phyloP scores from a whole-genome alignment of 441 rosid genomes.

The Lagerstroemia fauriei region DNA sequence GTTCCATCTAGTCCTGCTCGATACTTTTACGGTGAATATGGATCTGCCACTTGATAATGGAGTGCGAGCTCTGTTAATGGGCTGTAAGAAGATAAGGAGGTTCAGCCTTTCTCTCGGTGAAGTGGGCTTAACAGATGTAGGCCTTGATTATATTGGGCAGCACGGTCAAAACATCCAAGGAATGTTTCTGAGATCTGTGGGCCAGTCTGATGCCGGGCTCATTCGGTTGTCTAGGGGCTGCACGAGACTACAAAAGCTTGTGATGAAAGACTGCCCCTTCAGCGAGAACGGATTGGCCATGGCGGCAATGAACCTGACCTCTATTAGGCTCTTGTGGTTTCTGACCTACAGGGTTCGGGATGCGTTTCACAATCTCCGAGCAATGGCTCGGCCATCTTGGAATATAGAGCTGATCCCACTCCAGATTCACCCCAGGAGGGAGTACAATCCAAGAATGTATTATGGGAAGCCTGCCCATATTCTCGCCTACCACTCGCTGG shows the following conservation, averaged over 20 bases:
- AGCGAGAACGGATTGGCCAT: slow-evolving; percentile 67
- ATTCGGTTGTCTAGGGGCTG: slow-evolving; percentile 78
- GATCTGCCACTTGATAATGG: slow-evolving; percentile 89
- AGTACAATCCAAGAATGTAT: slow-evolving; percentile 31
- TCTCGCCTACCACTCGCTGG: slow-evolving; percentile 87
- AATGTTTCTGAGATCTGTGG: slow-evolving; percentile 92
- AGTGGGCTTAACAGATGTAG: slow-evolving; percentile 76
- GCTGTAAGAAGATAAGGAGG: slow-evolving; percentile 74
- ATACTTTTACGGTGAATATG: slow-evolving; percentile 61
- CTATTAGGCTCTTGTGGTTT: slow-evolving; percentile 88
- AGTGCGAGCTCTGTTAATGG: slow-evolving; percentile 71
- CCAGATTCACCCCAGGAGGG: slow-evolving; percentile 38
- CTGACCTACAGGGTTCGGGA: slow-evolving; percentile 69
- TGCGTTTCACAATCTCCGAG: slow-evolving; percentile 50
- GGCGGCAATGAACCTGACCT: slow-evolving; percentile 59
- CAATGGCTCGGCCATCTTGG: slow-evolving; percentile 90
- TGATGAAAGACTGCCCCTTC: slow-evolving; percentile 89
- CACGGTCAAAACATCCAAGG: slow-evolving; percentile 74
- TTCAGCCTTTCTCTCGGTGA: slow-evolving; percentile 75
- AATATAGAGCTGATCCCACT: slow-evolving; percentile 76
- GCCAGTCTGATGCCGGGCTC: slow-evolving; percentile 72
- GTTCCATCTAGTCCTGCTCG: slow-evolving; percentile 84
- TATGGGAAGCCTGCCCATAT: slow-evolving; percentile 68
- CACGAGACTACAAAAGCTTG: slow-evolving; percentile 75
- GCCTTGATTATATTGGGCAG: slow-evolving; percentile 69